Evolutionary conservation across 306 rosid species (phyloP), one percentile per base, ranked within the genome.

Genomic region (Aeschynomene evenia): DNA sequence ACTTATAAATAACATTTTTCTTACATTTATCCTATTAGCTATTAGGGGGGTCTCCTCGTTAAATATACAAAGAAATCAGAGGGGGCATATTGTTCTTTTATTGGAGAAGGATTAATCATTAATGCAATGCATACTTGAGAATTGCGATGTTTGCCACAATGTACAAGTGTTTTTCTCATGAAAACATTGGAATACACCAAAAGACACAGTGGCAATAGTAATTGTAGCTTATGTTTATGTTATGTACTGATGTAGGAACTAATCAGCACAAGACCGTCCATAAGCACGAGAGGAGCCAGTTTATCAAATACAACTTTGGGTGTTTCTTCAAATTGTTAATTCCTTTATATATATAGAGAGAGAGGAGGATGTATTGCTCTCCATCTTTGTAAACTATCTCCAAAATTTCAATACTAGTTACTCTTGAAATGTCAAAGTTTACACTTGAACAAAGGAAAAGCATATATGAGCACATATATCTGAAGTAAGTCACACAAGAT

Each of bases 151-250:
- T 56, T 72, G 86, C 68, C 85, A 73, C 34, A 16, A 15, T 31
- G 31, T 12, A n/a, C 5, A 23, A 53, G 43, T 57, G 56, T 53
- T 55, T 71, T 48, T 68, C 81, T 77, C 15, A 40, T 49, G n/a
- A 7, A 68, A 23, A 9, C 18, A 51, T 8, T 9, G 68, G 65
- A 72, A 73, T 33, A 73, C 68, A 42, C 28, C 18, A 56, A 52
- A 67, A 62, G 23, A 57, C 21, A 69, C 0, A 7, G 67, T 45
- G 78, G 68, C 86, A 79, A 34, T 37, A 49, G 21, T 60, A 58
- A 19, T 22, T 81, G 68, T 81, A 74, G 85, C 88, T 86, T 74
- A 77, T 74, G 91, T 78, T 75, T 61, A 68, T 74, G 85, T 84
- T 83, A 73, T 72, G 86, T 63, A 73, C 86, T 45, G 78, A 71